Base-by-base conservation (phyloP, 2,329 filamentous ascomycete genomes). In the Aspergillus intermedius region DNA sequence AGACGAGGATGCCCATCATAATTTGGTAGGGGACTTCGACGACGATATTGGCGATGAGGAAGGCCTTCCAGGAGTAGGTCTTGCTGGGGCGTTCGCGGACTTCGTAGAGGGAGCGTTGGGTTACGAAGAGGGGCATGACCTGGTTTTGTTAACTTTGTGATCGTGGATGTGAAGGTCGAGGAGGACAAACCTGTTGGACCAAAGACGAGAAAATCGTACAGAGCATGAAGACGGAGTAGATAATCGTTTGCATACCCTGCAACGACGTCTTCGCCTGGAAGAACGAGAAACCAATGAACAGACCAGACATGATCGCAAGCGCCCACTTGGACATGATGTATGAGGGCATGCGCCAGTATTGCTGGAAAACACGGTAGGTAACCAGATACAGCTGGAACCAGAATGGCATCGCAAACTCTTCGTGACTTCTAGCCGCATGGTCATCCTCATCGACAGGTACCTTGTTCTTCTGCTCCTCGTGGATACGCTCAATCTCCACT, bases 11-110 rank as follows among this genome's bases (percentile, higher is more conserved):
- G 4, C 84, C 80, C 78, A 88, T 59, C 23, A 93, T 66, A 0
- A 83, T 79, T 67, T 93, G 89, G 85, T 88, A 95, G 0, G 88
- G 88, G 2, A 95, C 71, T 66, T 95, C 91, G 47, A 91, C 88
- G 23, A 90, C 71, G 56, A 95, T 86, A 67, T 90, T 87, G 48
- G 84, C 82, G 22, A 91, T 73, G 77, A 94, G 87, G 64, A 94
- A 94, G 5, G 88, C 81, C 65, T 87, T 83, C 88, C 89, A 94
- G 46, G 82, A 83, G 70, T 94, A 95, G 0, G 87, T 82, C 72
- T 91, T 91, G 49, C 84, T 87, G 0, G 88, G 88, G 2, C 88
- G 83, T 70, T 94, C 89, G 47, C 88, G 87, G 37, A 86, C 86
- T 67, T 94, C 88, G 68, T 93, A 94, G 0, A 94, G 75, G 7